Evolutionary conservation across 345 rosid species (phyloP), one percentile per base, ranked within the genome.

Genomic region (Leavenworthia alabamica): DNA sequence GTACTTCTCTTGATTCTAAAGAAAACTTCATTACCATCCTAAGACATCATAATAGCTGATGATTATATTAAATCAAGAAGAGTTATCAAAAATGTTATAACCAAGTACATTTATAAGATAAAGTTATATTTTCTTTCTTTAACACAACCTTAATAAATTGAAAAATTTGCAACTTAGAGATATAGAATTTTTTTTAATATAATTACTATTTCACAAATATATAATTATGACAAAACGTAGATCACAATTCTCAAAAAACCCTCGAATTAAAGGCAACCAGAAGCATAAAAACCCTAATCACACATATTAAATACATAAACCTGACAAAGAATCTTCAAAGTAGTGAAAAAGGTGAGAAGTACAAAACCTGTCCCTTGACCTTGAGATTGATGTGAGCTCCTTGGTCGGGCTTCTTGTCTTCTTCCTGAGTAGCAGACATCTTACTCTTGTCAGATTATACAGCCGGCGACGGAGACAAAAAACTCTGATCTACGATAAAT

Each of bases 1-100:
- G 97, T 86, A 76, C 86, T 81, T 42, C 93, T 76, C 66, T 87
- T 90, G 46, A 90, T 90, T 78, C 90, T 82, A 56, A 90, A 90
- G 71, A 86, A 90, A 26, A 90, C 95, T 66, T 90, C 97, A 60
- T 83, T 89, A 4, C 97, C 97, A 77, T 90, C 97, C 97, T 37
- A 55, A n/a, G 22, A 2, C 20, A 61, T 20, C 51, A 61, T 48
- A 44, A n/a, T 0, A 1, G 13, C 13, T 0, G 44, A 44, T 23
- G 55, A 52, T 6, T 52, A 24, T n/a, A 20, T 33, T 51, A 26
- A 31, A 51, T 45, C 66, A 50, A 36, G 41, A 52, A 12, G 7
- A 3, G 19, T 35, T 33, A 66, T 33, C 53, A 22, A 35, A 26
- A 17, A 13, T 9, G 11, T 6, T 48, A 7, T 23, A 24, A 13